phyloP scores from a whole-genome alignment of 1,284 basidiomycete genomes.

The Cutaneotrichosporon sp. region DNA sequence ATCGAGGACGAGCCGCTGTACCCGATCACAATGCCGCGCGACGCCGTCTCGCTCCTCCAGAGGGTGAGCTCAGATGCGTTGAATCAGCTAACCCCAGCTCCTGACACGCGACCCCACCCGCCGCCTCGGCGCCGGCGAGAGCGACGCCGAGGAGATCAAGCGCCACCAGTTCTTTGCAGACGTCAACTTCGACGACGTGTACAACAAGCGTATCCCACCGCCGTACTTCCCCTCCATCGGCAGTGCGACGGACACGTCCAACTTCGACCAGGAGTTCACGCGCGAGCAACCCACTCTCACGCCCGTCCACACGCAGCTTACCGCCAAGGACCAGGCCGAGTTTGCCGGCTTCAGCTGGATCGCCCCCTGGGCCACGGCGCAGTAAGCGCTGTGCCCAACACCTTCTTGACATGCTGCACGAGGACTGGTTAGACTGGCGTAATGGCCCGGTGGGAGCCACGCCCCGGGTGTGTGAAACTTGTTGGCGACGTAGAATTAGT shows the following conservation, averaged over 20 bases:
- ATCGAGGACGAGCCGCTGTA: constrained; percentile 98
- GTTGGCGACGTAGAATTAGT: constrained; percentile 3
- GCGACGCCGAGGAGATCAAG: constrained; percentile 97
- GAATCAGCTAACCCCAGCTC: constrained; percentile 60
- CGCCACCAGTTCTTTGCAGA: constrained; percentile 98
- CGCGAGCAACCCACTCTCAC: constrained; percentile 95
- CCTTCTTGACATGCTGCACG: not conserved
- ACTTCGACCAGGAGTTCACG: constrained; percentile 98
- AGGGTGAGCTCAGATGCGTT: constrained; percentile 61
- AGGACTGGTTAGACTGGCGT: not conserved
- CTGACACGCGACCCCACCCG: constrained; percentile 90
- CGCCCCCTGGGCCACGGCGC: constrained; percentile 35
- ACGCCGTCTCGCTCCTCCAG: constrained; percentile 93
- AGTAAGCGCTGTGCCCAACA: not conserved
- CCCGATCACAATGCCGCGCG: constrained; percentile 99
- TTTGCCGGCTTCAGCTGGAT: constrained; percentile 92
- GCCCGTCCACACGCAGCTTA: constrained; percentile 93
- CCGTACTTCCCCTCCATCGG: constrained; percentile 93
- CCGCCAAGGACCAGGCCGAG: constrained; percentile 88
- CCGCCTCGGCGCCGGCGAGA: constrained; percentile 87
- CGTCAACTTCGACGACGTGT: constrained; percentile 92
- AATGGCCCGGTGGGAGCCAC: not conserved
- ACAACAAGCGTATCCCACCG: constrained; percentile 93
- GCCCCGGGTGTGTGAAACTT: not conserved
- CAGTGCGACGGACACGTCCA: constrained; percentile 59